These are phyloP conservation scores for Candida adriatica DNA, from an alignment of 805 yeast species.

Conservation along the genomic window DNA sequence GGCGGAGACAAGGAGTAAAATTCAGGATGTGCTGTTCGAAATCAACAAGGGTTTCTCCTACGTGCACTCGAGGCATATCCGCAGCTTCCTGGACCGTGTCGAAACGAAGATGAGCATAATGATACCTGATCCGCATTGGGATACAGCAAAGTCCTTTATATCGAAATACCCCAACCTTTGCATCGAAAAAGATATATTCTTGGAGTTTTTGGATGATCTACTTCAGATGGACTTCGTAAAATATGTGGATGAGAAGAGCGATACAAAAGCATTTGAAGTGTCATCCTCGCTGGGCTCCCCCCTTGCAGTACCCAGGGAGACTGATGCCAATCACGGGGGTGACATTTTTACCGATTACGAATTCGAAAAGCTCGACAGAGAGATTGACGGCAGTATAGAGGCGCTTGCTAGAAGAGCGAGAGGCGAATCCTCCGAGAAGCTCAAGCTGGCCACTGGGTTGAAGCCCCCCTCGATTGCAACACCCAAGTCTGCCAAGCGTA, in stretches of 20 bases:
- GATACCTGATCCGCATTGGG: slow-evolving; percentile 10
- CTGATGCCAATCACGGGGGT: too few relatives aligned
- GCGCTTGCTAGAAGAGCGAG: slow-evolving; percentile 1
- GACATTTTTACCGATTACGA: slow-evolving; percentile 3
- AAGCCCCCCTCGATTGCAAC: too few relatives aligned
- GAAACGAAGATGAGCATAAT: slow-evolving; percentile 12
- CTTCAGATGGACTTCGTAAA: slow-evolving; percentile 12
- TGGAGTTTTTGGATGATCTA: slow-evolving; percentile 12
- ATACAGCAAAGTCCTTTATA: slow-evolving; percentile 8
- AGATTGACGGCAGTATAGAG: slow-evolving; percentile 7
- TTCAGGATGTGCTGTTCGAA: slow-evolving; percentile 8
- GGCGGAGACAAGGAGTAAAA: slow-evolving; percentile 5
- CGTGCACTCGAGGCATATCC: slow-evolving; percentile 12
- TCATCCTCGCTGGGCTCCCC: slow-evolving; percentile 14
- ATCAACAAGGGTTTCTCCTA: slow-evolving; percentile 10
- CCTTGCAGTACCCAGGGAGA: slow-evolving; percentile 3
- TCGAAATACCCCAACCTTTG: slow-evolving; percentile 11
- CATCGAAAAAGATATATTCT: slow-evolving; percentile 8
- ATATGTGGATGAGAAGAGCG: slow-evolving; percentile 8
- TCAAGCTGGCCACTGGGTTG: too few relatives aligned
- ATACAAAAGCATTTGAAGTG: slow-evolving; percentile 6
- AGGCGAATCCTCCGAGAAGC: background rate
- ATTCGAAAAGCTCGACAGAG: slow-evolving; percentile 2
- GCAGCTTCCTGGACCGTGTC: slow-evolving; percentile 8
- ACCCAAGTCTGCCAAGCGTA: too few relatives aligned